phyloP scores from a whole-genome alignment of 345 rosid species.

The Eucalyptus paniculata region DNA sequence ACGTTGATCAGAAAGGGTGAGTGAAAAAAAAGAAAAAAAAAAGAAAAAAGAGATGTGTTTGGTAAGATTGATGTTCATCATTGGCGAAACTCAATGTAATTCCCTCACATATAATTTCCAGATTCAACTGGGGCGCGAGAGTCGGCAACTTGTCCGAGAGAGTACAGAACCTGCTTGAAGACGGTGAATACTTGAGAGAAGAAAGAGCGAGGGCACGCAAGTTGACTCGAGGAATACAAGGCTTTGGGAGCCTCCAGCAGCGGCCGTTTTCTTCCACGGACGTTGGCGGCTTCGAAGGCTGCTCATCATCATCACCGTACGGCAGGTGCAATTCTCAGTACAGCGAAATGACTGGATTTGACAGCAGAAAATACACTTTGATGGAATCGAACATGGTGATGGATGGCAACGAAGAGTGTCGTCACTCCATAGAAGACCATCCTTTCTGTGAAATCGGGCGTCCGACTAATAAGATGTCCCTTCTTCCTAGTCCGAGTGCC shows the following conservation, averaged over 20 bases:
- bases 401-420: not conserved
- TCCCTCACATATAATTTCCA: not conserved
- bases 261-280: not conserved
- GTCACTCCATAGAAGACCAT: not conserved
- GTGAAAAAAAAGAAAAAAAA: not conserved
- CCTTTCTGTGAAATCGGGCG: constrained; percentile 17
- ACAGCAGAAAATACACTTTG: not conserved
- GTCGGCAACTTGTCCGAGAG: constrained; percentile 30
- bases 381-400: not conserved
- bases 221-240: constrained; percentile 41
- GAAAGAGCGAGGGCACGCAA: constrained; percentile 44
- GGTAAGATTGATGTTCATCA: not conserved
- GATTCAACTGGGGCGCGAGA: constrained; percentile 57
- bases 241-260: constrained; percentile 51
- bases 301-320: not conserved
- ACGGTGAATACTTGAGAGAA: constrained; percentile 22
- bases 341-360: not conserved
- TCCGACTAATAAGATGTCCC: not conserved
- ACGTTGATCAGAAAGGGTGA: constrained; percentile 49
- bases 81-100: not conserved
- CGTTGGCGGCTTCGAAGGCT: not conserved
- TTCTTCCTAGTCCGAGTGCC: constrained; percentile 4
- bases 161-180: constrained; percentile 33
- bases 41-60: too few relatives aligned
- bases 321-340: constrained; percentile 10